Evolutionary conservation across 768 basidiomycete species (phyloP).

Genomic region (Hericium rajendrae): DNA sequence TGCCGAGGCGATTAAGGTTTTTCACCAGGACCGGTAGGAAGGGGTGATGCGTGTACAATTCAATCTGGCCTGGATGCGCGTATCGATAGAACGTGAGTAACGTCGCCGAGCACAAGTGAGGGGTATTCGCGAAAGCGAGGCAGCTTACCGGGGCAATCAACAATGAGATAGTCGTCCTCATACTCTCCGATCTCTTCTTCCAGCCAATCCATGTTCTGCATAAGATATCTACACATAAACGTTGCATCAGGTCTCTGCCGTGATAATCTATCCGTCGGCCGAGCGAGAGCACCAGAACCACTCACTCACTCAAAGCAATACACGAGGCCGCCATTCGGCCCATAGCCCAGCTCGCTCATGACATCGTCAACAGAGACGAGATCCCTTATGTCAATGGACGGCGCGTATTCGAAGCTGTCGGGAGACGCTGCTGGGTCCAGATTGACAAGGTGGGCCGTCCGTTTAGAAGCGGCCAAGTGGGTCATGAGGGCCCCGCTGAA

Average conservation of each 20-base stretch:
- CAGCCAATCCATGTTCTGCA: constrained; percentile 97
- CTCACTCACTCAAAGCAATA: constrained; percentile 99
- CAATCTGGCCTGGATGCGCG: constrained; percentile 73
- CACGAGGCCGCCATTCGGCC: constrained; percentile 93
- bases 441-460: constrained; percentile 89
- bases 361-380: constrained; percentile 90
- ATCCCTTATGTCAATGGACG: constrained; percentile 88
- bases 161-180: constrained; percentile 91
- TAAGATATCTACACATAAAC: constrained; percentile 59
- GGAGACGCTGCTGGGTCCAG: constrained; percentile 89
- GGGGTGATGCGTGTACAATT: constrained; percentile 96
- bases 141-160: constrained; percentile 77
- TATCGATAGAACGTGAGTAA: neutral
- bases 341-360: constrained; percentile 90
- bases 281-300: constrained; percentile 16
- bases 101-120: constrained; percentile 2
- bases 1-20: constrained; percentile 61
- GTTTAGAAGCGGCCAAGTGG: constrained; percentile 73
- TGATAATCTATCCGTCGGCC: neutral
- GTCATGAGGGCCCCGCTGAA: constrained; percentile 84
- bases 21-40: constrained; percentile 88
- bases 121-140: neutral
- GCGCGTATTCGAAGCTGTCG: constrained; percentile 85
- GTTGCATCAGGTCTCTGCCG: neutral
- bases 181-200: constrained; percentile 92